Evolutionary conservation across 2,329 filamentous ascomycete genomes (phyloP).

Genomic region (Alternaria brassicae): DNA sequence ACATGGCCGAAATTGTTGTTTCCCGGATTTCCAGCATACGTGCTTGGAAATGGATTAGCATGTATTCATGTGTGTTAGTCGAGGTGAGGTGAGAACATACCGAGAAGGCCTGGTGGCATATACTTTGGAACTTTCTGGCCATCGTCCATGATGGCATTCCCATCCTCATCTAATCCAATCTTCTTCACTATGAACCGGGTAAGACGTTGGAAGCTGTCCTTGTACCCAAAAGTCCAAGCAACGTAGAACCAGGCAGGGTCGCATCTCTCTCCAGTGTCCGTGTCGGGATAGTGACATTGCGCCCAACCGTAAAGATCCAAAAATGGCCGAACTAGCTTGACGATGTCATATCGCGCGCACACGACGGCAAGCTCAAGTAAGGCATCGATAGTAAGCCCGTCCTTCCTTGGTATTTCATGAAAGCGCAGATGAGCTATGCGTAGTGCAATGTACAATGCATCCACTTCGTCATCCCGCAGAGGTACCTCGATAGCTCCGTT

Average conservation of each 20-base stretch:
- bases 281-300: slow-evolving; percentile 11
- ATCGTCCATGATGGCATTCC: background rate
- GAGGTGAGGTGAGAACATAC: background rate
- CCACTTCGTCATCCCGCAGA: slow-evolving; percentile 23
- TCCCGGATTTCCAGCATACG: slow-evolving; percentile 11
- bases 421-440: slow-evolving; percentile 16
- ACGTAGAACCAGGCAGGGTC: slow-evolving; percentile 21
- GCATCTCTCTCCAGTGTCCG: slow-evolving; percentile 1
- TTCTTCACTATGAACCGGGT: slow-evolving; percentile 11
- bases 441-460: slow-evolving; percentile 11
- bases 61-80: no score
- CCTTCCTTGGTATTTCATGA: slow-evolving; percentile 11
- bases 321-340: slow-evolving; percentile 33
- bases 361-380: slow-evolving; percentile 37
- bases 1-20: slow-evolving; percentile 8
- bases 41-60: slow-evolving; percentile 6
- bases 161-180: slow-evolving; percentile 7
- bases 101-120: slow-evolving; percentile 16
- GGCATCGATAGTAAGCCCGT: slow-evolving; percentile 21
- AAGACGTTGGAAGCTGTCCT: slow-evolving; percentile 17
- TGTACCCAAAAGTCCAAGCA: slow-evolving; percentile 27
- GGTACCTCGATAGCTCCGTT: slow-evolving; percentile 29
- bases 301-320: slow-evolving; percentile 23
- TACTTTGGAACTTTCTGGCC: slow-evolving; percentile 8
- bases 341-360: slow-evolving; percentile 42